These are phyloP conservation scores for Yarrowia sp. DNA, from an alignment of 805 yeast genomes.

Conservation along the genomic window DNA sequence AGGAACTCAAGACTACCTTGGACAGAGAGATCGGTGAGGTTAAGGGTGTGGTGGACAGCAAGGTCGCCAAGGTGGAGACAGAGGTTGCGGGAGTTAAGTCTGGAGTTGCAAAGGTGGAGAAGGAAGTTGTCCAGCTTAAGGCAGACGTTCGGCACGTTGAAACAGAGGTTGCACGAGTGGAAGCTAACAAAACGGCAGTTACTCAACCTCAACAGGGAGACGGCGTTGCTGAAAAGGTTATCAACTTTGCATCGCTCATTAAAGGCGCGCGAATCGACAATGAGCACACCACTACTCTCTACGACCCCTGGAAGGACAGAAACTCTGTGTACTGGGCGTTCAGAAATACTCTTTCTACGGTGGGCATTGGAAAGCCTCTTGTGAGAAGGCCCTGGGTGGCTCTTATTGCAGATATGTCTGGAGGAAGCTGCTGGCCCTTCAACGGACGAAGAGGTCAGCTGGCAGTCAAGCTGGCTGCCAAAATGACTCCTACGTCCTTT, in stretches of 20 bases:
- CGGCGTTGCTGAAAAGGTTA: slow-evolving; percentile 4
- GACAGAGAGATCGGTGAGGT: not conserved
- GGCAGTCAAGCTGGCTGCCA: slow-evolving; percentile 34
- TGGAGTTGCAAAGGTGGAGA: not conserved
- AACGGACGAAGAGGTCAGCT: slow-evolving; percentile 36
- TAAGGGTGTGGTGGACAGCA: not conserved
- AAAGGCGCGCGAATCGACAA: slow-evolving; percentile 36
- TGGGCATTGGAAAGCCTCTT: slow-evolving; percentile 30
- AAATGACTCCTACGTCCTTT: slow-evolving; percentile 32
- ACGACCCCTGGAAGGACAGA: slow-evolving; percentile 28
- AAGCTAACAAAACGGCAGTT: not conserved
- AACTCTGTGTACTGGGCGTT: slow-evolving; percentile 26
- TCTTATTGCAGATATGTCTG: slow-evolving; percentile 30
- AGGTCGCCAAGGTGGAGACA: not conserved
- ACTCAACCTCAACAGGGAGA: not conserved
- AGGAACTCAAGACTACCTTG: not conserved
- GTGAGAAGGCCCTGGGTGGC: slow-evolving; percentile 31
- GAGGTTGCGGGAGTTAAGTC: not conserved
- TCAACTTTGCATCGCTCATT: slow-evolving; percentile 31
- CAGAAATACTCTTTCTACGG: slow-evolving; percentile 21
- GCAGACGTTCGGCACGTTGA: not conserved
- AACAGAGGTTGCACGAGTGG: not conserved
- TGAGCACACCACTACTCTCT: slow-evolving; percentile 32
- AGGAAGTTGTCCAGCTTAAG: not conserved
- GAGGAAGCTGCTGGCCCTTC: slow-evolving; percentile 41